Percentiles rank a stretch among this genome's conserved stretches.
Evolutionary conservation across 2,329 filamentous ascomycete genomes (phyloP).

Genomic region (Didymella sp.): DNA sequence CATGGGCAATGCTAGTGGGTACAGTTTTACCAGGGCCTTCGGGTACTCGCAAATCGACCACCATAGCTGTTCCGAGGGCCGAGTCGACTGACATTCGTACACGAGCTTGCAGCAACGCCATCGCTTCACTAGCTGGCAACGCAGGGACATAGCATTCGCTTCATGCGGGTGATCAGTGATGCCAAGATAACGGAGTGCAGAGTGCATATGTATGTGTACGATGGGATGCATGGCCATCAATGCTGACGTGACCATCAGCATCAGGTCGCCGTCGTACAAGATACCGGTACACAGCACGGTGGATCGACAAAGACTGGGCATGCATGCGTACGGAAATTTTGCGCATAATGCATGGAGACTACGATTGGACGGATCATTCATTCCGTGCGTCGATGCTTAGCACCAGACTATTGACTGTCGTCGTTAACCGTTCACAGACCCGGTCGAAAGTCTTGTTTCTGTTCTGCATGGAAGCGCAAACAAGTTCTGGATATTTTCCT

Average conservation of each 20-base stretch:
- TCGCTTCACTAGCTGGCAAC: not conserved
- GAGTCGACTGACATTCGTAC: not conserved
- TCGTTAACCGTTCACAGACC: not conserved
- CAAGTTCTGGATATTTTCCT: constrained; percentile 1
- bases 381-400: constrained; percentile 12
- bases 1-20: constrained; percentile 6
- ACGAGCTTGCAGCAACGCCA: not conserved
- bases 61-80: not conserved
- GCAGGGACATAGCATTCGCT: constrained; percentile 12
- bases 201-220: constrained; percentile 14
- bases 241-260: constrained; percentile 10
- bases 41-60: not conserved
- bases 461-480: constrained; percentile 1
- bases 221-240: constrained; percentile 15
- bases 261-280: constrained; percentile 11
- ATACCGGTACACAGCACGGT: constrained; percentile 11
- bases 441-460: not conserved
- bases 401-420: not conserved
- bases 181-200: constrained; percentile 25
- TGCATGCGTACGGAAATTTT: constrained; percentile 14
- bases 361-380: constrained; percentile 15
- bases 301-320: constrained; percentile 3
- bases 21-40: constrained; percentile 3
- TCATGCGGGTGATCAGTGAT: constrained; percentile 25
- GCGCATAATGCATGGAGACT: constrained; percentile 7